A percentile compares a stretch with the other conserved stretches of the same genome.
Evolutionary conservation across 192 early-diverging fungal genomes (phyloP).

Genomic region (Oehlia diaphana): DNA sequence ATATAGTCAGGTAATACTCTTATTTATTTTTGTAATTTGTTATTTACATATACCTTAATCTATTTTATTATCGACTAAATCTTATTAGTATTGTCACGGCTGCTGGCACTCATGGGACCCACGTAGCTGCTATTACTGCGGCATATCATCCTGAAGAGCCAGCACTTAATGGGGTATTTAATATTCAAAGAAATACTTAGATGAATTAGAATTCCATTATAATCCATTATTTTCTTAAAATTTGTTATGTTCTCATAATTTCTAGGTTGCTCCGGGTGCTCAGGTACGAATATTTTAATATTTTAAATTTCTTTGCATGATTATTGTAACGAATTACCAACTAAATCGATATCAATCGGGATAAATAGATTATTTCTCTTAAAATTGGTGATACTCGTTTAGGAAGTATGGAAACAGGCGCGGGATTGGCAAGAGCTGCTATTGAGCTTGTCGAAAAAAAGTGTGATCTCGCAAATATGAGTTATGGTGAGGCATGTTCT

Average conservation of each 20-base stretch:
- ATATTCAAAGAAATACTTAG: constrained; percentile 6
- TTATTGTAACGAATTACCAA: not conserved
- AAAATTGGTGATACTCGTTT: constrained; percentile 86
- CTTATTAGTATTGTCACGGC: constrained; percentile 71
- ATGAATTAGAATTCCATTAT: not conserved
- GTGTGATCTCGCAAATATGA: constrained; percentile 82
- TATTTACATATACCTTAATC: constrained; percentile 3
- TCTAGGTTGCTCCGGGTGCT: constrained; percentile 85
- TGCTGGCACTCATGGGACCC: constrained; percentile 86
- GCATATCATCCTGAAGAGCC: constrained; percentile 87
- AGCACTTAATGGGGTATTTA: constrained; percentile 73
- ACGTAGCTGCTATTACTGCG: constrained; percentile 92
- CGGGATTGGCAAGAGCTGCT: constrained; percentile 79
- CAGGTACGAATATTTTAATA: constrained; percentile 40
- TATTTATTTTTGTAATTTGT: not conserved
- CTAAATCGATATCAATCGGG: not conserved
- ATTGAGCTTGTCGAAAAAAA: constrained; percentile 67
- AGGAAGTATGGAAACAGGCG: constrained; percentile 80
- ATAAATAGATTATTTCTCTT: constrained; percentile 72
- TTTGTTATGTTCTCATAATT: constrained; percentile 11
- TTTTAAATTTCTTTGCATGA: not conserved
- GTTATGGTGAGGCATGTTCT: constrained; percentile 81
- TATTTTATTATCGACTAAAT: not conserved
- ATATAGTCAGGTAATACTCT: constrained; percentile 52
- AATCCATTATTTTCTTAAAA: not conserved